A percentile compares a stretch with the other conserved stretches of the same genome.
Conservation (phyloP, 140 eudicot species). For the Cichorium intybus region DNA sequence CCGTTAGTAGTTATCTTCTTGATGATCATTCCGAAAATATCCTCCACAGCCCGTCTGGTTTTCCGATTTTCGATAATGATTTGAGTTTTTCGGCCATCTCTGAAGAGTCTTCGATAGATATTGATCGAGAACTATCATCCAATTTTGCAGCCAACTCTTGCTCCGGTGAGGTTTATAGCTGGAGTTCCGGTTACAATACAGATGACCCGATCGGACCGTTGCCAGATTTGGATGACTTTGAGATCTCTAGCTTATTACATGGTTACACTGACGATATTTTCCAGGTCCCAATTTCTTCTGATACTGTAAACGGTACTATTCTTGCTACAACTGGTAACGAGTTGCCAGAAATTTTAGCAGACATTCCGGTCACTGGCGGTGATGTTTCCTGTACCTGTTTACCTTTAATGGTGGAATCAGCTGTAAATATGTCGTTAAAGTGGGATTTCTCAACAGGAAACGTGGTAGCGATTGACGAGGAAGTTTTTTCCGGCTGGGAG, state of each 20-base stretch:
- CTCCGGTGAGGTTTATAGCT: too few species aligned
- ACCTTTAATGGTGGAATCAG: too few species aligned
- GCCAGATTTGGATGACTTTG: constrained; percentile 3
- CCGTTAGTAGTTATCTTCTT: constrained; percentile 7
- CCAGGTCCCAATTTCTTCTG: background rate
- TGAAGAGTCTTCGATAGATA: background rate
- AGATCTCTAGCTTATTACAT: constrained; percentile 12
- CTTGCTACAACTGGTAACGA: background rate
- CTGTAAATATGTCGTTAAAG: background rate
- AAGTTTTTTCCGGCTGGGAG: background rate
- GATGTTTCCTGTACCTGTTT: too few species aligned
- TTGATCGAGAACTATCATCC: background rate
- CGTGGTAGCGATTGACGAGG: background rate
- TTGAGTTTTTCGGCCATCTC: background rate
- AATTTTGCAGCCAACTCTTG: background rate
- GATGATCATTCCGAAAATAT: constrained; percentile 12
- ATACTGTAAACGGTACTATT: background rate
- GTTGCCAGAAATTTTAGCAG: background rate
- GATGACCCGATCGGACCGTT: background rate
- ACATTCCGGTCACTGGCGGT: background rate
- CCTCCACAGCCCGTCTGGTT: background rate
- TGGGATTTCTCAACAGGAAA: constrained; percentile 17
- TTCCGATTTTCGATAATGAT: background rate
- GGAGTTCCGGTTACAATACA: background rate
- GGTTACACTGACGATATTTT: background rate